A percentile compares a stretch with the other conserved stretches of the same genome.
These are phyloP conservation scores for Pleurotus cornucopiae DNA, from an alignment of 768 basidiomycete species.

Conservation along the genomic window DNA sequence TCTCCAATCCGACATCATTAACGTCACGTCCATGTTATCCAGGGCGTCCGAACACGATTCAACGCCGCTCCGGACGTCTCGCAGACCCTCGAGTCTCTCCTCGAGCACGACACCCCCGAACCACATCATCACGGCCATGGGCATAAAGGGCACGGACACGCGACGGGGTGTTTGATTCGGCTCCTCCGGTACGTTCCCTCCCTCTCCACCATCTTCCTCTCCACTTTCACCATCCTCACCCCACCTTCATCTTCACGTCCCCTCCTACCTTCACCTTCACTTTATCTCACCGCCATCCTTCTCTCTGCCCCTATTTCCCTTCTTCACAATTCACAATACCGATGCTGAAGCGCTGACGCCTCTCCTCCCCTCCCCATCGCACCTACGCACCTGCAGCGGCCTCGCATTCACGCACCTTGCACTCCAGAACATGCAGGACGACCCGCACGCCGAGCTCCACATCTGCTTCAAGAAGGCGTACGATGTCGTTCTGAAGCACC, in stretches of 20 bases:
- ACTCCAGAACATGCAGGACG: conserved; percentile 59
- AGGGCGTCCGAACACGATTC: conserved; percentile 66
- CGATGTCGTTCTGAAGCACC: conserved; percentile 60
- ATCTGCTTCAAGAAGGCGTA: conserved; percentile 71
- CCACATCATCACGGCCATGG: conserved; percentile 18
- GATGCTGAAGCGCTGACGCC: too few species aligned
- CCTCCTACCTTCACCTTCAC: too few species aligned
- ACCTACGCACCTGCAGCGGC: conserved; percentile 36
- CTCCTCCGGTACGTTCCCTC: conserved; percentile 51
- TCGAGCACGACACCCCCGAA: conserved; percentile 43
- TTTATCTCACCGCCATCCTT: too few species aligned
- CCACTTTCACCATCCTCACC: background rate
- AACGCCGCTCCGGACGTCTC: conserved; percentile 38
- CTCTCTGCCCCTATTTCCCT: too few species aligned
- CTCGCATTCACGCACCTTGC: conserved; percentile 66
- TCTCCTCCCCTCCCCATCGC: too few species aligned
- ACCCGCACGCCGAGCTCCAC: conserved; percentile 48
- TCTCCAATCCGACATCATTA: too few species aligned
- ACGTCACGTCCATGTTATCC: background rate
- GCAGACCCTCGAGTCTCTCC: conserved; percentile 57
- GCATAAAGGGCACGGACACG: conserved; percentile 23
- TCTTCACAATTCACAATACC: too few species aligned
- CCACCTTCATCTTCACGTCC: background rate
- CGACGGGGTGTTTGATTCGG: conserved; percentile 59
- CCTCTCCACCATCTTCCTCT: background rate